Evolutionary conservation across 805 yeast species (phyloP), one percentile per base, ranked within the genome.

Genomic region (Candida railenensis): DNA sequence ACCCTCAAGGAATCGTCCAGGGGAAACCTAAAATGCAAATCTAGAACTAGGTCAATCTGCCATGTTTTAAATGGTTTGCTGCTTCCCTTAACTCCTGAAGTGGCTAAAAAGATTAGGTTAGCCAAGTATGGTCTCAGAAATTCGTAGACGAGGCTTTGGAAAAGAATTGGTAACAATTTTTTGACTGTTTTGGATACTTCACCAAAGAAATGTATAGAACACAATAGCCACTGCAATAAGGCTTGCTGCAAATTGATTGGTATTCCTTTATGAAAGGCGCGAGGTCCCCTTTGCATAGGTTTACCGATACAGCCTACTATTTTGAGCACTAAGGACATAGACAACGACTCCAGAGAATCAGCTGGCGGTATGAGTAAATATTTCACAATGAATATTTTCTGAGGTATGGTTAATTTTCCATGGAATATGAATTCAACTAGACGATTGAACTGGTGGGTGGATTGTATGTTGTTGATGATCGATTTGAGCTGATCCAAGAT

Each of bases 41-140:
- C 69, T 1, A 59, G 59, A 8, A 61, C 63, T 16, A 56, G 46
- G 42, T 61, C 58, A 14, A 66, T 55, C 22, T 67, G 67, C 73
- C 73, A 68, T 8, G 53, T 48, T 41, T 56, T 55, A 15, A 36
- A 20, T 15, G 36, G 36, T 14, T 33, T 15, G 16, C 34, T 28
- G 18, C 14, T 14, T 7, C 19, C 40, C 3, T 28, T 4, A 3
- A 37, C 4, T 9, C 36, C 22, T 21, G 22, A 8, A 15, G 30
- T 34, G 22, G 52, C 47, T 20, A 62, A 43, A 18, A 55, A 54
- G 16, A 62, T 55, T 11, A 62, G 48, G 25, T 56, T 52, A 3
- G 60, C 53, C 12, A 62, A 50, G 12, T 49, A 48, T 2, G 52
- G 59, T 37, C 68, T 46, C 55, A 52, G 57, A 39, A 42, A 63